A percentile compares a stretch with the other conserved stretches of the same genome.
Evolutionary conservation across 805 yeast genomes (phyloP).

Genomic region (Nakazawaea laoshanensis): DNA sequence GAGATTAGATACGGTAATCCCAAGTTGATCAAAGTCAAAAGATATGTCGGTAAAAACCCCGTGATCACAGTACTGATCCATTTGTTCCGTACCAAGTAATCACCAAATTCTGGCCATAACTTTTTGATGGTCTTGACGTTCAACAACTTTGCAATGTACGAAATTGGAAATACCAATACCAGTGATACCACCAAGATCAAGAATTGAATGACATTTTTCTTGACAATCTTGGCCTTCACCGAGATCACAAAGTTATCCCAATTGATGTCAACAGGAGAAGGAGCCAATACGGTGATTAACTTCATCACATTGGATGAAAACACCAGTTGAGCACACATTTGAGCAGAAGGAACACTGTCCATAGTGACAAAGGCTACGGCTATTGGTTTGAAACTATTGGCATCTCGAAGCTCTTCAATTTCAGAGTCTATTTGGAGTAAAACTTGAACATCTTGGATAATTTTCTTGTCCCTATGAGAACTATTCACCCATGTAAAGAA

Average conservation of each 20-base stretch:
- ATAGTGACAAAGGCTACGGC: conserved; percentile 72
- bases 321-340: conserved; percentile 93
- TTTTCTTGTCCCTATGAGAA: no score
- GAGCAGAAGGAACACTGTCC: conserved; percentile 94
- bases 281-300: conserved; percentile 77
- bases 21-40: conserved; percentile 46
- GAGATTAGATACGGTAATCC: conserved; percentile 47
- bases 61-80: conserved; percentile 48
- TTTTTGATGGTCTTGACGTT: conserved; percentile 47
- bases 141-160: conserved; percentile 48
- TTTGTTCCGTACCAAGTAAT: conserved; percentile 39
- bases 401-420: conserved; percentile 24
- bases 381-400: conserved; percentile 29
- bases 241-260: conserved; percentile 55
- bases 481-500: no score
- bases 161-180: conserved; percentile 44
- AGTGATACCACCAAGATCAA: conserved; percentile 40
- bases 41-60: conserved; percentile 54
- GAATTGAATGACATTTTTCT: conserved; percentile 22
- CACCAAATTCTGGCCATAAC: conserved; percentile 52
- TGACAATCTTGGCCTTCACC: conserved; percentile 25
- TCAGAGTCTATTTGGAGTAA: conserved; percentile 30
- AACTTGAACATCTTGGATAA: no score
- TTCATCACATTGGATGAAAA: conserved; percentile 83
- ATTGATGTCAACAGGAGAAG: conserved; percentile 91